Evolutionary conservation across 306 rosid species (phyloP).

Genomic region (Gillenia trifoliata): DNA sequence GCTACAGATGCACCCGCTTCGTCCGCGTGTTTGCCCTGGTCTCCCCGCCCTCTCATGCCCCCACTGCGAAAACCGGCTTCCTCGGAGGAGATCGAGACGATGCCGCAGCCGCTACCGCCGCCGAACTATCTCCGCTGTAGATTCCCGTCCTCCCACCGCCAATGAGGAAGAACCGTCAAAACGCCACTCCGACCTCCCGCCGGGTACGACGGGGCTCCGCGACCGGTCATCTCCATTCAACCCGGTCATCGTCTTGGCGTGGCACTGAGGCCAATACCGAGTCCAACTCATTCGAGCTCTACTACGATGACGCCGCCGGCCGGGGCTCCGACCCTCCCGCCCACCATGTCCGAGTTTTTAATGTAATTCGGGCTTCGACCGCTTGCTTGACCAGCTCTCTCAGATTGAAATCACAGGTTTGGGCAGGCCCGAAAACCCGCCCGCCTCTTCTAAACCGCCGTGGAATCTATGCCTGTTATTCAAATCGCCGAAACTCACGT

Average conservation of each 20-base stretch:
- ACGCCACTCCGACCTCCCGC: conserved; percentile 37
- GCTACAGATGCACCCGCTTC: conserved; percentile 76
- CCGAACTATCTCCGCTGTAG: conserved; percentile 37
- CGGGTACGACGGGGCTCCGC: conserved; percentile 46
- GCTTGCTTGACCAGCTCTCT: conserved; percentile 73
- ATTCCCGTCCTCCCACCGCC: conserved; percentile 24
- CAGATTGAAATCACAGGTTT: conserved; percentile 81
- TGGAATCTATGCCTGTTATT: conserved; percentile 76
- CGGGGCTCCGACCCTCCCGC: conserved; percentile 72
- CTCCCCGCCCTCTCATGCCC: conserved; percentile 57
- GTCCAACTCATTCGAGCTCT: conserved; percentile 57
- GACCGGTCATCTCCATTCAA: conserved; percentile 68
- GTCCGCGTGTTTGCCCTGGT: conserved; percentile 37
- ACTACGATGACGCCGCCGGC: conserved; percentile 75
- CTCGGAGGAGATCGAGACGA: conserved; percentile 60
- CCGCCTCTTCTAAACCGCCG: conserved; percentile 84
- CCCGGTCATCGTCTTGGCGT: conserved; percentile 79
- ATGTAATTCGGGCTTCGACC: conserved; percentile 79
- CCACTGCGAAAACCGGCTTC: conserved; percentile 70
- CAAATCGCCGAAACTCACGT: conserved; percentile 55
- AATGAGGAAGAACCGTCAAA: conserved; percentile 21
- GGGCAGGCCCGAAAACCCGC: conserved; percentile 79
- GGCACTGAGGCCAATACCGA: conserved; percentile 39
- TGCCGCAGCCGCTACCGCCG: conserved; percentile 20
- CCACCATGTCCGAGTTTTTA: conserved; percentile 72